A percentile compares a stretch with the other conserved stretches of the same genome.
Conservation (phyloP, 2,329 filamentous ascomycete species). For the Colletotrichum filicis region DNA sequence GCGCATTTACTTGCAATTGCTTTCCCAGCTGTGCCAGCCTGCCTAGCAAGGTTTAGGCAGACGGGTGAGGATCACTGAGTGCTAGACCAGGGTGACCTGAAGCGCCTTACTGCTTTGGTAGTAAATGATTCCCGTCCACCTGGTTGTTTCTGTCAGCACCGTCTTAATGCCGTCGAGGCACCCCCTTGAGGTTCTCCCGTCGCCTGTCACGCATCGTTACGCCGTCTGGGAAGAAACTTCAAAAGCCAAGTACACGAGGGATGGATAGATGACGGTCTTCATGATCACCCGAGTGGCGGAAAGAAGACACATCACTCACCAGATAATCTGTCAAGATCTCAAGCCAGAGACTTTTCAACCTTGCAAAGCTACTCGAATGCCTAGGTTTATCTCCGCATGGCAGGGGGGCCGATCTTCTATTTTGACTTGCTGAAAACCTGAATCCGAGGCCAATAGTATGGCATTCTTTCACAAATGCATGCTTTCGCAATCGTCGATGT, state of each 20-base stretch:
- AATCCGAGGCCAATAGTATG: constrained; percentile 13
- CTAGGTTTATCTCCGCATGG: not conserved
- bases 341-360: not conserved
- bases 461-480: constrained; percentile 32
- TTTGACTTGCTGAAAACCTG: not conserved
- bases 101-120: constrained; percentile 5
- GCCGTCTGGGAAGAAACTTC: not conserved
- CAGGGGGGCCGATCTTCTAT: not conserved
- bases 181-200: not conserved
- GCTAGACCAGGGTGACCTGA: too few species aligned
- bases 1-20: too few species aligned
- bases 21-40: too few species aligned
- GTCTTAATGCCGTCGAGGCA: not conserved
- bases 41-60: too few species aligned
- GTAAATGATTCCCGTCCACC: not conserved
- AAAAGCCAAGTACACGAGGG: not conserved
- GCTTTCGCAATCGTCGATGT: constrained; percentile 12
- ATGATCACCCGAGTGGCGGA: not conserved
- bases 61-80: too few species aligned
- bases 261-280: not conserved
- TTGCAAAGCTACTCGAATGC: not conserved
- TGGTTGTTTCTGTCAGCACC: not conserved
- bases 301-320: not conserved
- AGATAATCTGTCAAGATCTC: not conserved
- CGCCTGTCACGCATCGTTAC: not conserved